Evolutionary conservation across 805 yeast species (phyloP).

Genomic region (Lipomyces oligophaga): DNA sequence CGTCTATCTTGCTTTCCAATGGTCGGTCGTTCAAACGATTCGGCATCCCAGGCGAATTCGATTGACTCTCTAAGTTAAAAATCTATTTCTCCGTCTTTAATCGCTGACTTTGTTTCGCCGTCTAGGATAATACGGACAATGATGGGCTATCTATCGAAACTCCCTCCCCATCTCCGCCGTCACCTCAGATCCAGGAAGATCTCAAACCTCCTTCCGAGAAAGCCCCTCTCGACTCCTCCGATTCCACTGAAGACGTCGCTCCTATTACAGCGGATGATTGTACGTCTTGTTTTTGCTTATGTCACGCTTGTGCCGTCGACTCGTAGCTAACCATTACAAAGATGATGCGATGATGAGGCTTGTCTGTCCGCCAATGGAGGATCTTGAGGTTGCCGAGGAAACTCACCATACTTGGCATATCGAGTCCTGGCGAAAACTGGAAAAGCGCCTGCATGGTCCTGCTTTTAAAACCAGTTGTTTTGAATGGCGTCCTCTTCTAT

Average conservation of each 20-base stretch:
- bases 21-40: no score
- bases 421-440: constrained; percentile 39
- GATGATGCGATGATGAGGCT: constrained; percentile 18
- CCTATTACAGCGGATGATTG: no score
- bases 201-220: no score
- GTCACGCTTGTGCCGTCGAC: not conserved
- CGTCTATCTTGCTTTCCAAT: no score
- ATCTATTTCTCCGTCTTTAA: no score
- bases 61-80: no score
- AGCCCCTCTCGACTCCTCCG: no score
- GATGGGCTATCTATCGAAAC: constrained; percentile 23
- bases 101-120: not conserved
- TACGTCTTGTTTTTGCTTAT: no score
- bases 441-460: constrained; percentile 37
- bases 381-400: constrained; percentile 32
- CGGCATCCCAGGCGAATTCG: no score
- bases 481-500: constrained; percentile 55
- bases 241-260: no score
- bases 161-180: constrained; percentile 8
- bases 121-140: constrained; percentile 22
- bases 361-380: constrained; percentile 29
- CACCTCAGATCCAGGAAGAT: no score
- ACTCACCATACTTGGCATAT: constrained; percentile 37
- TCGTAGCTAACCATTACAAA: no score
- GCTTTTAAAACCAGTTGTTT: constrained; percentile 34